Percentiles rank a stretch among this genome's conserved stretches.
These are phyloP conservation scores for Diaporthe ilicicola DNA, from an alignment of 2,329 filamentous ascomycete genomes.

Conservation along the genomic window DNA sequence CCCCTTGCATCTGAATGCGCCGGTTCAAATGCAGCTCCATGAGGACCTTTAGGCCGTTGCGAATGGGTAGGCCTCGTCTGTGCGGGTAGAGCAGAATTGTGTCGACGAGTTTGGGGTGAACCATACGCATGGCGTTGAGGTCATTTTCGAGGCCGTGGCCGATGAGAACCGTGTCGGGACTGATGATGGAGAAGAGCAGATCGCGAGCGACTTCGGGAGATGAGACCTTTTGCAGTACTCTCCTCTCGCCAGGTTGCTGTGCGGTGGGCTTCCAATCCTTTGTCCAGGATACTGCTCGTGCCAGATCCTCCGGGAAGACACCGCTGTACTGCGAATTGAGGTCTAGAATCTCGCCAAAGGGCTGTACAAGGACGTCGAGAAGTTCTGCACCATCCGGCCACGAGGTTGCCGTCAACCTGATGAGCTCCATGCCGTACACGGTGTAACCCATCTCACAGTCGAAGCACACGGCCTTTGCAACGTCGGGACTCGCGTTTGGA, in stretches of 20 bases:
- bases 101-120: constrained; percentile 87
- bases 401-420: constrained; percentile 86
- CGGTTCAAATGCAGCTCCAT: constrained; percentile 74
- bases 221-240: constrained; percentile 74
- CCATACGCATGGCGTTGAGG: constrained; percentile 82
- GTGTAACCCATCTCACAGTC: constrained; percentile 99
- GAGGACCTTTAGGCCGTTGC: constrained; percentile 80
- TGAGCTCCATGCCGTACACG: constrained; percentile 84
- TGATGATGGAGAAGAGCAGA: constrained; percentile 79
- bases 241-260: constrained; percentile 40
- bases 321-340: constrained; percentile 94
- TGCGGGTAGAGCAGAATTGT: constrained; percentile 88
- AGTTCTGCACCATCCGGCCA: constrained; percentile 83
- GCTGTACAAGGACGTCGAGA: constrained; percentile 85
- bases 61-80: constrained; percentile 76
- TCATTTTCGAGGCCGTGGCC: constrained; percentile 97
- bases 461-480: constrained; percentile 77
- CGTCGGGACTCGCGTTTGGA: constrained; percentile 60
- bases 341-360: constrained; percentile 84
- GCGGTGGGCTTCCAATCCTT: constrained; percentile 38
- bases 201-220: constrained; percentile 79
- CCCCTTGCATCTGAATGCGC: constrained; percentile 78
- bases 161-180: constrained; percentile 82
- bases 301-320: constrained; percentile 80
- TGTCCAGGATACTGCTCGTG: constrained; percentile 69